Evolutionary conservation across 345 rosid genomes (phyloP).

Genomic region (Eutrema yunnanense): DNA sequence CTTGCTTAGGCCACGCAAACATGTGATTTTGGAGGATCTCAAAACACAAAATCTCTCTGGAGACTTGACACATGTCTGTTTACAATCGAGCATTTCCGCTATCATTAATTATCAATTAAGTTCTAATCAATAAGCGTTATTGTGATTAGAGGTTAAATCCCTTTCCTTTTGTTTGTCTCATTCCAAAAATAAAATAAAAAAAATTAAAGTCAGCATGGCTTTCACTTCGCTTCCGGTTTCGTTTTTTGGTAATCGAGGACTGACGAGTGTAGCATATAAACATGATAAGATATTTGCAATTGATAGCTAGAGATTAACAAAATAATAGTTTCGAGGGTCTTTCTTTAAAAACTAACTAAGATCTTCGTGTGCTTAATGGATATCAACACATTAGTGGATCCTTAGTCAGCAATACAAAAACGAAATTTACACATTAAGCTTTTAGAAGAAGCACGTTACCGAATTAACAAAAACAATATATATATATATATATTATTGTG

Average conservation of each 20-base stretch:
- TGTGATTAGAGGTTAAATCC: background rate
- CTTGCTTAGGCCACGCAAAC: background rate
- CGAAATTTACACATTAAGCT: background rate
- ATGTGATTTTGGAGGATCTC: background rate
- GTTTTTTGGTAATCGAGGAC: background rate
- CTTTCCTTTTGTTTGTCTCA: background rate
- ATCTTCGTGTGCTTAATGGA: conserved; percentile 11
- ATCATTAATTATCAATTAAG: background rate
- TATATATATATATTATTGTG: background rate
- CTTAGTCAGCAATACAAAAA: conserved; percentile 12
- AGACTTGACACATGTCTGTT: background rate
- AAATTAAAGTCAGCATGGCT: background rate
- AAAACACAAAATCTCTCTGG: background rate
- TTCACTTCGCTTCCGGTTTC: background rate
- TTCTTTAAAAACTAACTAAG: background rate
- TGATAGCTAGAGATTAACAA: conserved; percentile 1
- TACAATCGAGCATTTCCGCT: background rate
- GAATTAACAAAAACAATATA: background rate
- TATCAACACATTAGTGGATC: conserved; percentile 14
- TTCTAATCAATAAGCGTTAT: background rate
- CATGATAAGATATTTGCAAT: background rate
- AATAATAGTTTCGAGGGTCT: background rate
- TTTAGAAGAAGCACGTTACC: conserved; percentile 21
- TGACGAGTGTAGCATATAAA: background rate
- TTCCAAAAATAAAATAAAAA: background rate